These are phyloP conservation scores for Lactarius evosmus DNA, from an alignment of 768 basidiomycete species.

Conservation along the genomic window DNA sequence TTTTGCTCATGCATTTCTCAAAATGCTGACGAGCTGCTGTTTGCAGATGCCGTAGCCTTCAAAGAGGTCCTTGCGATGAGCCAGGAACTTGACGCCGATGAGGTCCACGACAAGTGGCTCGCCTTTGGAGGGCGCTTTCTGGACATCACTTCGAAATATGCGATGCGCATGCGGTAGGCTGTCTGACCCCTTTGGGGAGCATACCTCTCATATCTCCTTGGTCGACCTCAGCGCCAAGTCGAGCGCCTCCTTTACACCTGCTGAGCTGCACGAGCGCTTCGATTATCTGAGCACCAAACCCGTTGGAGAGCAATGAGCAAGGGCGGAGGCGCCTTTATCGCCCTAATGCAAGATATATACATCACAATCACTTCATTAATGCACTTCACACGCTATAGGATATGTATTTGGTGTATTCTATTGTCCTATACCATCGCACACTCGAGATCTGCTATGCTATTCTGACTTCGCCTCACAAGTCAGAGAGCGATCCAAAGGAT, in stretches of 20 bases:
- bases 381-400: not conserved
- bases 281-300: slow-evolving; percentile 21
- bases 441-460: slow-evolving; percentile 8
- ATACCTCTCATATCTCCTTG: slow-evolving; percentile 6
- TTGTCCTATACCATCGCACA: slow-evolving; percentile 3
- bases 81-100: not conserved
- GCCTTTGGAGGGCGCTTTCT: slow-evolving; percentile 17
- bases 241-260: slow-evolving; percentile 9
- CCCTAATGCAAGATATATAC: slow-evolving; percentile 3
- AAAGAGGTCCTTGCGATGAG: slow-evolving; percentile 11
- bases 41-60: slow-evolving; percentile 4
- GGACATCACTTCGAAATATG: slow-evolving; percentile 21
- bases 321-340: not conserved
- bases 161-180: slow-evolving; percentile 17
- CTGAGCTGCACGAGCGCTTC: slow-evolving; percentile 21
- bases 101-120: slow-evolving; percentile 2
- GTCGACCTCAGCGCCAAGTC: slow-evolving; percentile 8
- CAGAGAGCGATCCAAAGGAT: not conserved
- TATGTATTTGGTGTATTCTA: slow-evolving; percentile 10
- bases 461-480: not conserved
- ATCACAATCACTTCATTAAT: slow-evolving; percentile 2
- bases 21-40: not conserved
- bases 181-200: slow-evolving; percentile 14
- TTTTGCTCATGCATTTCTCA: not conserved
- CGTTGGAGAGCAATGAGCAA: not conserved